Base-by-base conservation (phyloP, 345 rosid species). In the Gossypium ekmanianum region DNA sequence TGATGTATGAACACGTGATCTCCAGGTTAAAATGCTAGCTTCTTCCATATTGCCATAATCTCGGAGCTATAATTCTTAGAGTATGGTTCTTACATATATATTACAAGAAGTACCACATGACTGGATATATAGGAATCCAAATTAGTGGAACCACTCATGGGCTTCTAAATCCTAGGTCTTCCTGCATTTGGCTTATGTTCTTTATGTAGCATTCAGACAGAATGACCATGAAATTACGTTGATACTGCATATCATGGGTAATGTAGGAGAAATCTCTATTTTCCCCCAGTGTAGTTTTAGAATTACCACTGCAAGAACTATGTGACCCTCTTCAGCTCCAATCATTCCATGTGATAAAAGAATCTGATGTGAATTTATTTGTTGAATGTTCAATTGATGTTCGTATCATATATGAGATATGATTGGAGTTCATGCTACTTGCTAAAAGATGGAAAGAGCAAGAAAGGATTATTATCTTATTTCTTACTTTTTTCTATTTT, bases 381-480 rank as follows among this genome's bases (percentile, higher is more conserved):
- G 24, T 9, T 63, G 24, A 9, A 17, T 63, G 50, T 64, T 41
- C 24, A 39, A 39, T 34, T 63, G 50, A 44, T 11, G 34, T 67
- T 67, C 0, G 43, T 45, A 44, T 67, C 39, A 7, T 45, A 12
- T 67, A 45, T 45, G 55, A 45, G 39, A 44, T 70, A 51, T 2
- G 18, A n/a, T 17, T 6, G n/a, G 66, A 61, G 66, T 61, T 27
- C 66, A 61, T 61, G 9, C 44, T 61, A 61, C 66, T 61, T 61
- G 13, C 17, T 5, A 7, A 29, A 29, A 27, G 9, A 17, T 16
- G 34, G 9, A 18, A 7, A 56, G 11, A 7, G n/a, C 16, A 2
- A 18, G 9, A 56, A 13, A 61, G 11, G 11, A 20, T 13, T 26
- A 26, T 27, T 13, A 27, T 2, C 65, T 26, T 29, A 61, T 7